Evolutionary conservation across 169 alveolate genomes (phyloP), one percentile per base, ranked within the genome.

Genomic region (Toxoplasma gondii): DNA sequence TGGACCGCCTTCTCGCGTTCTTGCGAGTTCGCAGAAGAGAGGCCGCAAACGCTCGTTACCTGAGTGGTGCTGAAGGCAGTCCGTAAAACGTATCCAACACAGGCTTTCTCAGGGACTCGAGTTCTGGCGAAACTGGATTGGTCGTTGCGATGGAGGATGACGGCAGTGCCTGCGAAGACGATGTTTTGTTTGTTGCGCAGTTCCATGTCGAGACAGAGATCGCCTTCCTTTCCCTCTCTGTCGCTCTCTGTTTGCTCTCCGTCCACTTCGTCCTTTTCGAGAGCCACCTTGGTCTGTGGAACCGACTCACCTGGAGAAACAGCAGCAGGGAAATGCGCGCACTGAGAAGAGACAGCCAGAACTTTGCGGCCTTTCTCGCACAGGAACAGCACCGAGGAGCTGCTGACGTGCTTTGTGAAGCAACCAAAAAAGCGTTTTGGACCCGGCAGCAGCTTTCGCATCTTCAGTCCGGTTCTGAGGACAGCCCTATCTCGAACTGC

Each of bases 151-250:
- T 94, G 93, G 84, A 96, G 81, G 36, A 97, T 96, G 87, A 97
- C 96, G 36, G 98, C 94, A 49, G 98, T 93, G 49, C 98, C 96
- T 43, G 99, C 96, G 91, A 97, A 99, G n/a, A 99, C 94, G 29
- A 98, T 95, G 94, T 97, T 97, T 83, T 96, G 96, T 92, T 97
- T 97, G 53, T 98, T 98, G 44, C 91, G 91, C 78, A 87, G 86
- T 69, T 96, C 95, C 84, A 93, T 93, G 74, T 95, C 96, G 19
- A 94, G 91, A 80, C 91, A 81, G 12, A 9, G 36, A 16, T 82
- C 67, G 64, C 64, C 90, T 43, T 36, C 90, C 90, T 22, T 41
- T 24, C 36, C 39, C 64, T 82, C 64, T 16, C 12, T 4, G 34
- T 64, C 22, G 74, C 22, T 64, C 34, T 31, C n/a, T 16, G 24